Percentiles rank a stretch among this genome's conserved stretches.
These are phyloP conservation scores for Pseudogymnoascus sp. DNA, from an alignment of 2,329 filamentous ascomycete genomes.

Conservation along the genomic window DNA sequence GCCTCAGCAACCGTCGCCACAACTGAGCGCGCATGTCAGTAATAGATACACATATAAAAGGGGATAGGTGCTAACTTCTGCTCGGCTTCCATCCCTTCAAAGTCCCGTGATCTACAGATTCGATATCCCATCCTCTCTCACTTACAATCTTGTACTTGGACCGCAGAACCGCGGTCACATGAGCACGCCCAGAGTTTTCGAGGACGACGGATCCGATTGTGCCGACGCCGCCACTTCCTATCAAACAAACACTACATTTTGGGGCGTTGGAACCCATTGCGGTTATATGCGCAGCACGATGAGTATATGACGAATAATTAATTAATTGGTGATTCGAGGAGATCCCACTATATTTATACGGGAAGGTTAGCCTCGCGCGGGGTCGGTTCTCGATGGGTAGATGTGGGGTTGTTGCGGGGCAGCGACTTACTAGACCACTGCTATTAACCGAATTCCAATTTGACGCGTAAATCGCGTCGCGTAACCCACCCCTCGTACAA, in stretches of 20 bases:
- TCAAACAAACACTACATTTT: constrained; percentile 18
- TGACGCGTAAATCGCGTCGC: too few relatives aligned
- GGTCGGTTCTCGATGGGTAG: constrained; percentile 3
- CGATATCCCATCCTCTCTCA: constrained; percentile 20
- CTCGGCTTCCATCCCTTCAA: constrained; percentile 19
- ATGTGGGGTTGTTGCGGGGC: neutral
- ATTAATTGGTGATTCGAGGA: neutral
- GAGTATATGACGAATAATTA: neutral
- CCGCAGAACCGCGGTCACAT: constrained; percentile 19
- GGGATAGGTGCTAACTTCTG: constrained; percentile 12
- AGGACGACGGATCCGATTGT: constrained; percentile 22
- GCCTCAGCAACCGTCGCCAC: neutral
- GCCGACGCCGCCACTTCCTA: constrained; percentile 22
- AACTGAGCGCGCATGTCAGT: neutral
- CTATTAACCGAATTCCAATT: too few relatives aligned
- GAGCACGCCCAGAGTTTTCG: constrained; percentile 18
- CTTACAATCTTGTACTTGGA: constrained; percentile 21
- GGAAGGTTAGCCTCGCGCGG: neutral
- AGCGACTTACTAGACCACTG: neutral
- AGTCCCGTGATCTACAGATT: constrained; percentile 20
- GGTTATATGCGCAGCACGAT: neutral
- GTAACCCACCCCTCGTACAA: too few relatives aligned
- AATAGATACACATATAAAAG: neutral
- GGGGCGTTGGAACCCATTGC: neutral
- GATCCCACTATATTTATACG: constrained; percentile 7